Evolutionary conservation across 179 eudicot genomes (phyloP).

Genomic region (Pouteria campechiana): DNA sequence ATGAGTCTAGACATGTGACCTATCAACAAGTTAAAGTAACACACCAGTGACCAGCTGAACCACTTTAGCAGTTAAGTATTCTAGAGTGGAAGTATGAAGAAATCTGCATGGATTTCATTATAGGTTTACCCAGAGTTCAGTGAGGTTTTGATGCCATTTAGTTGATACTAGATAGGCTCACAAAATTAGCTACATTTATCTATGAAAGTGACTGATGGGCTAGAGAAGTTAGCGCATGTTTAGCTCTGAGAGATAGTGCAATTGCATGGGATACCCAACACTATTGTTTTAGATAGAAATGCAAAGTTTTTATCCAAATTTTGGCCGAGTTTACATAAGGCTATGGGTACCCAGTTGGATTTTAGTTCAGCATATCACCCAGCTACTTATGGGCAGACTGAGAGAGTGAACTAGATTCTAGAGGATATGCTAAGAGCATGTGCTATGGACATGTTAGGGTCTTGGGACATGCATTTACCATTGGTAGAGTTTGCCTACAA

Average conservation of each 20-base stretch:
- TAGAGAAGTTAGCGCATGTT: not conserved
- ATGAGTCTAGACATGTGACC: not conserved
- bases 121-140: not conserved
- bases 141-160: not conserved
- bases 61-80: not conserved
- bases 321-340: not conserved
- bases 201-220: not conserved
- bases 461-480: not conserved
- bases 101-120: not conserved
- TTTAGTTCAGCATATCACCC: conserved; percentile 3
- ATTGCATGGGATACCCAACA: conserved; percentile 1
- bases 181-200: conserved; percentile 1
- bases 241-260: not conserved
- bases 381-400: not conserved
- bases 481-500: conserved; percentile 7
- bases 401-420: not conserved
- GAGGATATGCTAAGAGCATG: conserved; percentile 6
- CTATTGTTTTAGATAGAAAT: not conserved
- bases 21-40: conserved; percentile 1
- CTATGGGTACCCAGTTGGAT: not conserved
- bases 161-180: not conserved
- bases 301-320: not conserved
- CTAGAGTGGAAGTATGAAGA: conserved; percentile 1
- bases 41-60: not conserved
- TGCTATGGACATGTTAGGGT: not conserved